Evolutionary conservation across 768 basidiomycete genomes (phyloP).

Genomic region (Lentinula sp.): DNA sequence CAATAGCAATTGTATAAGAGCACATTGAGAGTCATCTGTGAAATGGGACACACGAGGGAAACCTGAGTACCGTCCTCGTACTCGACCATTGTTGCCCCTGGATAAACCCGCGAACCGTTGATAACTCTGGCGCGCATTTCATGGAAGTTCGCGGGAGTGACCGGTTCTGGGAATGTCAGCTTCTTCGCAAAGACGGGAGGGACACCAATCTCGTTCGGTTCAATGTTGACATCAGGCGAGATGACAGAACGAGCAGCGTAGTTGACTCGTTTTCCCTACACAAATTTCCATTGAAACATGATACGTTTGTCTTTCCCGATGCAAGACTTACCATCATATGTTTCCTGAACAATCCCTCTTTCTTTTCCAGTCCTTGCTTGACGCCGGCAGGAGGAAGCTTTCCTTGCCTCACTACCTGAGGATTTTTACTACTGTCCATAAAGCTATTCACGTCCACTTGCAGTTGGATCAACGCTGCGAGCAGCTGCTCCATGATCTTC

Average conservation of each 20-base stretch:
- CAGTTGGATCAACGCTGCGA: slow-evolving; percentile 82
- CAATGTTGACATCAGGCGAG: slow-evolving; percentile 98
- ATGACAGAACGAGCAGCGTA: slow-evolving; percentile 99
- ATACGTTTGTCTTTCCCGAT: neutral
- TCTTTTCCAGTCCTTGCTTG: slow-evolving; percentile 97
- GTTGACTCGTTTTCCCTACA: slow-evolving; percentile 96
- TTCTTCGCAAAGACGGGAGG: slow-evolving; percentile 97
- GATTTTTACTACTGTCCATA: slow-evolving; percentile 96
- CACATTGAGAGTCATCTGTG: neutral
- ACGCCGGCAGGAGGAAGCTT: slow-evolving; percentile 89
- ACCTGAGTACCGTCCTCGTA: slow-evolving; percentile 90
- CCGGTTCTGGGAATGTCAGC: slow-evolving; percentile 95
- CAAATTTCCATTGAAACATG: slow-evolving; percentile 1
- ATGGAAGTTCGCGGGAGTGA: slow-evolving; percentile 86
- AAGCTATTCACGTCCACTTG: slow-evolving; percentile 96
- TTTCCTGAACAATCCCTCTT: slow-evolving; percentile 96
- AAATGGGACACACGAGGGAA: slow-evolving; percentile 53
- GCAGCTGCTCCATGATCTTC: slow-evolving; percentile 57
- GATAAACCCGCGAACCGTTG: slow-evolving; percentile 81
- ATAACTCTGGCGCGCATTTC: slow-evolving; percentile 87
- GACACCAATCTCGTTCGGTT: slow-evolving; percentile 97
- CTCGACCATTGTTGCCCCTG: slow-evolving; percentile 92
- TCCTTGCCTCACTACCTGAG: slow-evolving; percentile 75
- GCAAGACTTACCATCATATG: slow-evolving; percentile 87
- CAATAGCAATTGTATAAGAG: slow-evolving; percentile 3